Evolutionary conservation across 1,284 basidiomycete genomes (phyloP).

Genomic region (Ustilago loliicola): DNA sequence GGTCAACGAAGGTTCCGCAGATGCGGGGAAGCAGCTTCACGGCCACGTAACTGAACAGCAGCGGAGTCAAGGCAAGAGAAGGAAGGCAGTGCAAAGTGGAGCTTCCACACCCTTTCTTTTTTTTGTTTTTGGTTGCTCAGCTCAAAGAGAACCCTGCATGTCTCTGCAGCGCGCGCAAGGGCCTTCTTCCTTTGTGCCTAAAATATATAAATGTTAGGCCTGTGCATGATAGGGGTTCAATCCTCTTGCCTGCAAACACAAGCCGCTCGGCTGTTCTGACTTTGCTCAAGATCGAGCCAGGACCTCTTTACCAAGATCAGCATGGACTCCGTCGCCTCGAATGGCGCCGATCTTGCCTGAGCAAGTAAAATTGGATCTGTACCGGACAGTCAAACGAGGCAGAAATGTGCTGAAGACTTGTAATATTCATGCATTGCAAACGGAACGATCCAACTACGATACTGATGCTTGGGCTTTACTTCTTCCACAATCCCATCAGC

Average conservation of each 20-base stretch:
- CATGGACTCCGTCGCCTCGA: not conserved
- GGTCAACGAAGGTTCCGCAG: not conserved
- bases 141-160: constrained; percentile 38
- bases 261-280: not conserved
- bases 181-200: not conserved
- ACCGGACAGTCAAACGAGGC: not conserved
- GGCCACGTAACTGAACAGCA: constrained; percentile 5
- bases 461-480: constrained; percentile 21
- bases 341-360: not conserved
- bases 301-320: not conserved
- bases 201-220: constrained; percentile 10
- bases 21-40: not conserved
- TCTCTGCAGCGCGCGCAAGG: constrained; percentile 31
- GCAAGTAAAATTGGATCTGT: not conserved
- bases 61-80: constrained; percentile 7
- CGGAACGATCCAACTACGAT: not conserved
- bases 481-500: constrained; percentile 78
- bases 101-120: constrained; percentile 12
- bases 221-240: not conserved
- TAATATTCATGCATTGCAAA: not conserved
- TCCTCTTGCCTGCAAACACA: not conserved
- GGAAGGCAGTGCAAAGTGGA: constrained; percentile 20
- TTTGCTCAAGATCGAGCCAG: not conserved
- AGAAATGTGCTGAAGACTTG: not conserved
- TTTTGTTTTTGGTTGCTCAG: constrained; percentile 3